Conservation (phyloP, 2,329 filamentous ascomycete species). For the Trichoderma brevicompactum region DNA sequence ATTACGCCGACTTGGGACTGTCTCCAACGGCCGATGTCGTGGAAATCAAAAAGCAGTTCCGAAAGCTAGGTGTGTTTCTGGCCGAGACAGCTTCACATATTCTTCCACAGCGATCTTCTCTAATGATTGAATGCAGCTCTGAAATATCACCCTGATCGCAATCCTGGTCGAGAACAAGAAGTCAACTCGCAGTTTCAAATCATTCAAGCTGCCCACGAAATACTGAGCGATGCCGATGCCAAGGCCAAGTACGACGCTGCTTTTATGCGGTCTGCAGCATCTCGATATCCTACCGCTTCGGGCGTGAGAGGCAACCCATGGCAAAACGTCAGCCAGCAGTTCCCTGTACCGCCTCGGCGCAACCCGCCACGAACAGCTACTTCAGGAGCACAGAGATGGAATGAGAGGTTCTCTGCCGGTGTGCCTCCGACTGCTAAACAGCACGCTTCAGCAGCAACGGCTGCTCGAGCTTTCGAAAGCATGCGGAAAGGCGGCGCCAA, state of each 20-base stretch:
- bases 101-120: constrained; percentile 34
- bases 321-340: constrained; percentile 54
- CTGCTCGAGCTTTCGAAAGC: constrained; percentile 49
- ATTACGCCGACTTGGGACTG: constrained; percentile 84
- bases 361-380: constrained; percentile 38
- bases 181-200: constrained; percentile 82
- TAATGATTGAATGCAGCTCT: constrained; percentile 58
- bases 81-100: not conserved
- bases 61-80: constrained; percentile 69
- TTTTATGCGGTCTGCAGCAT: constrained; percentile 39
- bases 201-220: constrained; percentile 84
- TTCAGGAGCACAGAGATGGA: constrained; percentile 53
- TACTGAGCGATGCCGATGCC: constrained; percentile 59
- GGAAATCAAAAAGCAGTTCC: constrained; percentile 85
- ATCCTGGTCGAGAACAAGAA: constrained; percentile 79
- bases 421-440: constrained; percentile 51
- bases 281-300: constrained; percentile 54
- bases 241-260: constrained; percentile 60
- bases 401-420: constrained; percentile 47
- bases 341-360: constrained; percentile 55
- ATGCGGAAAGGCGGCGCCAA: constrained; percentile 47
- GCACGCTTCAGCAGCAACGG: constrained; percentile 44
- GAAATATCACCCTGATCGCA: constrained; percentile 87
- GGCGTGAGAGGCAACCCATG: constrained; percentile 63
- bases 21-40: constrained; percentile 67